A percentile compares a stretch with the other conserved stretches of the same genome.
These are phyloP conservation scores for Apophysomyces elegans DNA, from an alignment of 371 early-diverging fungal genomes.

Conservation along the genomic window DNA sequence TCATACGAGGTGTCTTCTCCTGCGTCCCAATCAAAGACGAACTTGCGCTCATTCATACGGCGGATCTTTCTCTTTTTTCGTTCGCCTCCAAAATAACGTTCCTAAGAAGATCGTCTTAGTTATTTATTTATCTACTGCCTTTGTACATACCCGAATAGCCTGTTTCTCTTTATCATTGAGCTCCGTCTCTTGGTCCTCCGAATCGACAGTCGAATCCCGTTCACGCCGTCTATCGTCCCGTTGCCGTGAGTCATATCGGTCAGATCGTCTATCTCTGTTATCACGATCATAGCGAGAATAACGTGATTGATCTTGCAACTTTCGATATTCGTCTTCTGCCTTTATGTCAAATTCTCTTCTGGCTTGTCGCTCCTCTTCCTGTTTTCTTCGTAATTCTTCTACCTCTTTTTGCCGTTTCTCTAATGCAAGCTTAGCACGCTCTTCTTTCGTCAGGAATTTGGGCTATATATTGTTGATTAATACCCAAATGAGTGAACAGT, in stretches of 20 bases:
- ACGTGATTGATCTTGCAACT: slow-evolving; percentile 26
- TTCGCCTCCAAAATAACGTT: slow-evolving; percentile 90
- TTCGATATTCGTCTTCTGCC: slow-evolving; percentile 54
- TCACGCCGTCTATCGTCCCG: slow-evolving; percentile 27
- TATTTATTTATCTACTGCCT: not conserved
- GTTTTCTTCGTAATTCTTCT: slow-evolving; percentile 64
- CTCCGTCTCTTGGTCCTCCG: slow-evolving; percentile 22
- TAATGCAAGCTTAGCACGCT: slow-evolving; percentile 87
- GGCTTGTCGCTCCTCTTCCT: slow-evolving; percentile 67
- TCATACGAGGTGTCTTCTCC: slow-evolving; percentile 94
- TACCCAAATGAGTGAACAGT: not conserved
- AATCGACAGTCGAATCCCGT: slow-evolving; percentile 14
- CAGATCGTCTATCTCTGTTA: slow-evolving; percentile 14
- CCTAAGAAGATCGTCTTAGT: slow-evolving; percentile 36
- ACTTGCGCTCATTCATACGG: slow-evolving; percentile 88
- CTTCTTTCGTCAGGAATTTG: slow-evolving; percentile 90
- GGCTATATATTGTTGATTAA: slow-evolving; percentile 52
- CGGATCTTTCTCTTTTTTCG: slow-evolving; percentile 77
- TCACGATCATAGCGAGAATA: slow-evolving; percentile 23
- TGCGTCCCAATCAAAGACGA: slow-evolving; percentile 97
- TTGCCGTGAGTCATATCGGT: slow-evolving; percentile 16
- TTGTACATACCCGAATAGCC: slow-evolving; percentile 44
- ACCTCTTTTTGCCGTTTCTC: slow-evolving; percentile 84
- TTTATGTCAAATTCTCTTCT: slow-evolving; percentile 61
- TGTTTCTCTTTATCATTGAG: slow-evolving; percentile 54